Conservation (phyloP, 176 grass and related monocot genomes). For the Aegilops sharonensis region DNA sequence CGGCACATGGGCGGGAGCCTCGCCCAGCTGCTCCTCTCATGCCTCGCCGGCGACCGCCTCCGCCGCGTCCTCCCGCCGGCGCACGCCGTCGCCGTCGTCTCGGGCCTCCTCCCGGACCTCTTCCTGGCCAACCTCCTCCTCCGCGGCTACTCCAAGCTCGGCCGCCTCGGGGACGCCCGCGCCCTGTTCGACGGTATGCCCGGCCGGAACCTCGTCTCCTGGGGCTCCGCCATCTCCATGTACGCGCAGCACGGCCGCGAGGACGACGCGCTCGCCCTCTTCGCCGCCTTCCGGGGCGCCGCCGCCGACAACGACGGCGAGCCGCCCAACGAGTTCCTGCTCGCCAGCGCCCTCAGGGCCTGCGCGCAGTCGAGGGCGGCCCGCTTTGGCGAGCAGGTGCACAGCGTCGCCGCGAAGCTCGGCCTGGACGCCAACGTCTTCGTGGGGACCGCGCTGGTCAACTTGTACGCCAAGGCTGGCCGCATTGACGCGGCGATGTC, state of each 20-base stretch:
- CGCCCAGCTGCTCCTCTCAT: constrained; percentile 42
- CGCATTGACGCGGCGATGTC: constrained; percentile 45
- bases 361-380: constrained; percentile 40
- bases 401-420: constrained; percentile 39
- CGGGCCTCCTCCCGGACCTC: neutral
- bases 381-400: constrained; percentile 49
- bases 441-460: constrained; percentile 57
- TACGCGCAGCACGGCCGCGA: constrained; percentile 41
- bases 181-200: constrained; percentile 60
- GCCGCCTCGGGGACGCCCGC: constrained; percentile 29
- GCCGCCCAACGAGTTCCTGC: constrained; percentile 58
- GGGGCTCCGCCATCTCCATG: constrained; percentile 77
- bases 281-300: constrained; percentile 23
- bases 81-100: constrained; percentile 43
- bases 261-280: constrained; percentile 34
- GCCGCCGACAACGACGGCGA: neutral
- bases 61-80: constrained; percentile 29
- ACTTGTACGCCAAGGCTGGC: constrained; percentile 53
- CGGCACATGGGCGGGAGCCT: neutral
- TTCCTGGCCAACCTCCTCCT: constrained; percentile 60
- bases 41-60: constrained; percentile 45
- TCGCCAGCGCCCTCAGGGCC: constrained; percentile 59
- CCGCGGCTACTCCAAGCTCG: constrained; percentile 50
- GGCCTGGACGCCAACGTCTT: constrained; percentile 41
- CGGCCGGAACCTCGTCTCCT: constrained; percentile 55